Evolutionary conservation across 139 green algal genomes (phyloP).

Genomic region (Penium margaritaceum): DNA sequence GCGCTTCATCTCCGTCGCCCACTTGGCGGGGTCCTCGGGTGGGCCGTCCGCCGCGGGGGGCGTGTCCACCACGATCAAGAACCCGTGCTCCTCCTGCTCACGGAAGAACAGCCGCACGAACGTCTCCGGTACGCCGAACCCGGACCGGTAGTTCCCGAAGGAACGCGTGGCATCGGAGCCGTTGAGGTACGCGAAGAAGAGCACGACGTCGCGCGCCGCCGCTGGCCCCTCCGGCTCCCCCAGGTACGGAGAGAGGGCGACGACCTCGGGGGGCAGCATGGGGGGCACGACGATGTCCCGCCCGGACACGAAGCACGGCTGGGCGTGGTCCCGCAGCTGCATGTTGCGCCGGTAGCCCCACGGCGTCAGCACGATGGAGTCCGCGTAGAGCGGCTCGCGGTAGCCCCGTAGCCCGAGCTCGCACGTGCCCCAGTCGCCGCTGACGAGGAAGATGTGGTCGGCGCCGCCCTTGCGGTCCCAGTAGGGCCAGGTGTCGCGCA

Average conservation of each 20-base stretch:
- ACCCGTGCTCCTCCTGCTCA: neutral
- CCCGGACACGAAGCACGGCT: slow-evolving; percentile 41
- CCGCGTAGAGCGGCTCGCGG: neutral
- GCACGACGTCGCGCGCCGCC: slow-evolving; percentile 6
- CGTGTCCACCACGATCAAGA: no score
- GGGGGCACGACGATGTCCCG: slow-evolving; percentile 34
- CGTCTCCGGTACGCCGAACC: slow-evolving; percentile 47
- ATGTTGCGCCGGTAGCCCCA: slow-evolving; percentile 5
- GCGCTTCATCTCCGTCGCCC: neutral
- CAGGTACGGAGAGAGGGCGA: neutral
- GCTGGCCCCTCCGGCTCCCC: neutral
- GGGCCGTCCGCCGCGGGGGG: no score
- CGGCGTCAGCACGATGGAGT: neutral
- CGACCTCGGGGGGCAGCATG: no score
- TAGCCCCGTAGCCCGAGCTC: neutral
- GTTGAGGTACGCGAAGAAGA: neutral
- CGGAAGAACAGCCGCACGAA: slow-evolving; percentile 33
- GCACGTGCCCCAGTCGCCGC: slow-evolving; percentile 61
- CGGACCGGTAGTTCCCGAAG: slow-evolving; percentile 19
- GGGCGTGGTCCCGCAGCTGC: neutral
- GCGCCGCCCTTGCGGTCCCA: slow-evolving; percentile 55
- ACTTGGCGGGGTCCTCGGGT: neutral
- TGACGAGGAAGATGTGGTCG: slow-evolving; percentile 61
- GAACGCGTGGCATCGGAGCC: neutral
- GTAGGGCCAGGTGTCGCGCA: slow-evolving; percentile 52